Evolutionary conservation across 2,329 filamentous ascomycete genomes (phyloP), one percentile per base, ranked within the genome.

Genomic region (Aspergillus texensis): DNA sequence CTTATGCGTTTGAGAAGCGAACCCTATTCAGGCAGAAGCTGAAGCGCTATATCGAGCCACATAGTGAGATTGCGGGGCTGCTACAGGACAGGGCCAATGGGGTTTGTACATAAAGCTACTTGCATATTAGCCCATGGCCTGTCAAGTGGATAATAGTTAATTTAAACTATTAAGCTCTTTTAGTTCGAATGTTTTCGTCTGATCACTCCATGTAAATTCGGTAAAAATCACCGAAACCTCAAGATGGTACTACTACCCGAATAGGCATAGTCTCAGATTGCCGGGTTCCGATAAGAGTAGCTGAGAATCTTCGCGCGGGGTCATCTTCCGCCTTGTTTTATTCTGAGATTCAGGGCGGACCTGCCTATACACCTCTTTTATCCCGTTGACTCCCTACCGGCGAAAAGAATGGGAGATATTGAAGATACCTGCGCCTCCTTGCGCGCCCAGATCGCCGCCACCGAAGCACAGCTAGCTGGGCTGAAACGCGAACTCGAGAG

Each of bases 1-100:
- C 88, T 8, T 91, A 89, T 79, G 88, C 87, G 4, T 91, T 87
- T 75, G 89, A 92, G 79, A 86, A 90, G 78, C 78, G 81, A 66
- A 89, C 84, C 3, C 74, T 77, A 69, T 78, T 82, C 12, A 77
- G 86, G 56, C 69, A 75, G 46, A 80, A 79, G 64, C 76, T 85
- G 1, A 77, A 80, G 74, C 82, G 84, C 34, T 83, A 83, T 65
- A 68, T 86, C 12, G 69, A 77, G 67, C 84, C 84, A 0, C 80
- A 72, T 48, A 80, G 79, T n/a, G 83, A 85, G 71, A 65, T 86
- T 46, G 30, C 6, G 19, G n/a, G 30, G n/a, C 12, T 11, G 14
- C 21, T 36, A 39, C 14, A 14, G 6, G 45, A 12, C 24, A 24
- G 24, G 45, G 45, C 14, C 21, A 12, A 24, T 26, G 12, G 24